Conservation (phyloP, 2,329 filamentous ascomycete genomes). For the Penicillium sp. region DNA sequence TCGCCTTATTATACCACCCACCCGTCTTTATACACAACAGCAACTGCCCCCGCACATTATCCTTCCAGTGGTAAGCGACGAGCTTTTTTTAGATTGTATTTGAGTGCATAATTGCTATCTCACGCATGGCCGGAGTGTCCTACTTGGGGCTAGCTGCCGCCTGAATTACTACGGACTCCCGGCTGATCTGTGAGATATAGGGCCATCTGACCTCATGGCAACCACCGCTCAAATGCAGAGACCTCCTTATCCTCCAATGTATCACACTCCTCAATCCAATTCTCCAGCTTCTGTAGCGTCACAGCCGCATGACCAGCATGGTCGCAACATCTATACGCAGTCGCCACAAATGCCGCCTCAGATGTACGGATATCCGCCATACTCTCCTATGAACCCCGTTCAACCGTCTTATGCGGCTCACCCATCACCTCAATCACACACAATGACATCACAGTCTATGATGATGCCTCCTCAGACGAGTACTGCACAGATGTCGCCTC, state of each 20-base stretch:
- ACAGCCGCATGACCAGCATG: slow-evolving; percentile 83
- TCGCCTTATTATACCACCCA: slow-evolving; percentile 74
- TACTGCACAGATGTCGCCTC: slow-evolving; percentile 41
- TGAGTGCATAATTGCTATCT: neutral
- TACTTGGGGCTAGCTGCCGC: neutral
- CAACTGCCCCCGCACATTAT: slow-evolving; percentile 79
- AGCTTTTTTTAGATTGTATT: neutral
- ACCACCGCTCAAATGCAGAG: slow-evolving; percentile 64
- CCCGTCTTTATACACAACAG: slow-evolving; percentile 78
- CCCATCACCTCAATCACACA: slow-evolving; percentile 54
- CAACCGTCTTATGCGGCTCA: slow-evolving; percentile 60
- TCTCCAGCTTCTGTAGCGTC: slow-evolving; percentile 92
- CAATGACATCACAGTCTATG: slow-evolving; percentile 56
- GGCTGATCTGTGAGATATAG: slow-evolving; percentile 63
- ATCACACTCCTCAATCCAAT: slow-evolving; percentile 93
- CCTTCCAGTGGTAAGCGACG: slow-evolving; percentile 75
- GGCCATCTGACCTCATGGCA: slow-evolving; percentile 70
- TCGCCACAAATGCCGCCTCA: slow-evolving; percentile 77
- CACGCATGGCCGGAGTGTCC: neutral
- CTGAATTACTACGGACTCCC: slow-evolving; percentile 56
- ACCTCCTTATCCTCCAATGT: slow-evolving; percentile 80
- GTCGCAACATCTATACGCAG: slow-evolving; percentile 78
- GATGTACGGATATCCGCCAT: slow-evolving; percentile 74
- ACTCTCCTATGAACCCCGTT: slow-evolving; percentile 53
- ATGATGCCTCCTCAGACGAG: slow-evolving; percentile 51